Percentiles rank a stretch among this genome's conserved stretches.
Conservation (phyloP, 75 land plant species). For the Pinus albicaulis region DNA sequence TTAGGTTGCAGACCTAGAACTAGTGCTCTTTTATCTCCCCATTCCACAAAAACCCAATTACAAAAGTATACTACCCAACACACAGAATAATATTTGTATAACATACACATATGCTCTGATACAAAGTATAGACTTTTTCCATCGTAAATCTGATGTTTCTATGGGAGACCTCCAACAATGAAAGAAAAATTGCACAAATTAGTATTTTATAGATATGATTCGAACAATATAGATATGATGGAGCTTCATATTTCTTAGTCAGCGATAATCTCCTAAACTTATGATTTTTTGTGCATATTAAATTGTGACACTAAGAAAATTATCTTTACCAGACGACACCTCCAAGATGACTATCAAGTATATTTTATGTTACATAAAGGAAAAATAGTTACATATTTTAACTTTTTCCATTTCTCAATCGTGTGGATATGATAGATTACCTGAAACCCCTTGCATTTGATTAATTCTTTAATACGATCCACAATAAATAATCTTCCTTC, state of each 20-base stretch:
- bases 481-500: slow-evolving; percentile 35
- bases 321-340: neutral
- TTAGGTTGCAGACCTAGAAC: too few relatives aligned
- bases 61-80: too few relatives aligned
- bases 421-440: slow-evolving; percentile 13
- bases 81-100: too few relatives aligned
- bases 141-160: neutral
- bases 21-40: too few relatives aligned
- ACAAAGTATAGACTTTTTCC: neutral
- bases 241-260: neutral
- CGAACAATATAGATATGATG: neutral
- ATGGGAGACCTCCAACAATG: neutral
- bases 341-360: neutral
- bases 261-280: neutral
- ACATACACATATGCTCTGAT: neutral
- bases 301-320: neutral
- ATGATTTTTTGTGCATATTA: neutral
- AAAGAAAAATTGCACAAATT: neutral
- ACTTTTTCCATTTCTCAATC: neutral
- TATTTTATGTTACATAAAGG: neutral
- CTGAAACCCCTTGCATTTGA: slow-evolving; percentile 52
- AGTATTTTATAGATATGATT: neutral
- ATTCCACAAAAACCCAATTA: too few relatives aligned
- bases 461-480: slow-evolving; percentile 51
- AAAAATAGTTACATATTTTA: neutral